Percentiles rank a stretch among this genome's conserved stretches.
These are phyloP conservation scores for Oldenlandia corymbosa DNA, from an alignment of 257 asterid species.

Conservation along the genomic window DNA sequence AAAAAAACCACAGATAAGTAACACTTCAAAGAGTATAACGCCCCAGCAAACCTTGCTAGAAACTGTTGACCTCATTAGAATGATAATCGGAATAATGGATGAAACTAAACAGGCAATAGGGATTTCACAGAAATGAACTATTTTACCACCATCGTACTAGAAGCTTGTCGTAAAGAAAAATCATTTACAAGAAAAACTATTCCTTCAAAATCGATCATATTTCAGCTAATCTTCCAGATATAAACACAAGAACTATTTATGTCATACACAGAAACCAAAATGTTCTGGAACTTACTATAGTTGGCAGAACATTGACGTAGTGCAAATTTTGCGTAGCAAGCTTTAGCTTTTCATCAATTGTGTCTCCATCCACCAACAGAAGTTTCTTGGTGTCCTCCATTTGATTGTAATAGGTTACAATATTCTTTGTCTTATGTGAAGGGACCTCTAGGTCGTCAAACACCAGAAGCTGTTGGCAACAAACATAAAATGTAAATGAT, in stretches of 20 bases:
- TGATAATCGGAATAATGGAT: too few species aligned
- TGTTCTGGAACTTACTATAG: constrained; percentile 57
- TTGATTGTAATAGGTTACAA: constrained; percentile 58
- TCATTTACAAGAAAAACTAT: neutral
- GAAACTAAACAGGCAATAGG: too few species aligned
- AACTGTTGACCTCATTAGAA: neutral
- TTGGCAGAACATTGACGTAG: constrained; percentile 81
- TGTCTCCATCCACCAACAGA: constrained; percentile 80
- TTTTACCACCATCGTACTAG: too few species aligned
- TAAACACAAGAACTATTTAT: neutral
- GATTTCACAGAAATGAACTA: too few species aligned
- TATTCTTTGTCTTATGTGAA: constrained; percentile 83
- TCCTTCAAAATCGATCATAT: neutral
- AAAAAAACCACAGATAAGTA: too few species aligned
- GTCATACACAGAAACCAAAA: constrained; percentile 1
- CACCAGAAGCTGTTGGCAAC: constrained; percentile 57
- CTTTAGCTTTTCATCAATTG: constrained; percentile 66
- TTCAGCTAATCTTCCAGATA: neutral
- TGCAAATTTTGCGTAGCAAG: constrained; percentile 84
- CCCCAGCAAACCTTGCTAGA: too few species aligned
- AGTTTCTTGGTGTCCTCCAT: constrained; percentile 72
- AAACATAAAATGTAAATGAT: constrained; percentile 6
- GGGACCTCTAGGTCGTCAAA: constrained; percentile 81
- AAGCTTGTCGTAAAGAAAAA: neutral
- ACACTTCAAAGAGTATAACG: too few species aligned